Evolutionary conservation across 2,329 filamentous ascomycete species (phyloP), one percentile per base, ranked within the genome.

Genomic region (Ceratocystis albifundus): DNA sequence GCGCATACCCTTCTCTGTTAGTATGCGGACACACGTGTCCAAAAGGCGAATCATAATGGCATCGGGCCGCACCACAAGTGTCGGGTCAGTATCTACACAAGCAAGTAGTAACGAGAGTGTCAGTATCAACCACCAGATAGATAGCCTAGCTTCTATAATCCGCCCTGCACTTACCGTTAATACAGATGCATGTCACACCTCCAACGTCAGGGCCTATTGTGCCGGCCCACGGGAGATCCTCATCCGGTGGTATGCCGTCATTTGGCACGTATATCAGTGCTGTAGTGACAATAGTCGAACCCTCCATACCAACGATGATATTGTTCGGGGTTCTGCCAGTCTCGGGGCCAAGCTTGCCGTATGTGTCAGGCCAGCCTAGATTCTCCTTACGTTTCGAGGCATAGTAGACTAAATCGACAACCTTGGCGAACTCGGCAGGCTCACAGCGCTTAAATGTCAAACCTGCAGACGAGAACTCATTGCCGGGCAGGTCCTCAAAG

Each of bases 301-400:
- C 76, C 55, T 82, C 78, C 17, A 82, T 70, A 1, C 79, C 82
- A 25, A 85, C 69, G n/a, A 85, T 71, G 64, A 86, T 78, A 69
- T 85, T 81, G 61, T 76, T 75, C 48, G 83, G 75, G 36, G 8
- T 25, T 10, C 20, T n/a, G 62, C 75, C 75, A 6, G 78, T 77
- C 32, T 46, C 64, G 3, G 64, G 64, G 57, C 77, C 77, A 8
- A 83, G 75, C 69, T 76, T 78, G 66, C 77, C 77, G 69, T 85
- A 86, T 70, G 84, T 81, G 70, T 85, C 82, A 70, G 80, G 84
- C 81, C 82, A 84, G 55, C 82, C 82, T 70, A 83, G 78, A 57
- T 77, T 76, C 44, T 77, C 75, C 68, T 80, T 78, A 61, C 75
- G 75, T 8, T 73, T 72, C 0, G 79, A 80, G 65, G 80, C 79